These are phyloP conservation scores for Debaryomyces hansenii DNA, from an alignment of 805 yeast genomes.

Conservation along the genomic window DNA sequence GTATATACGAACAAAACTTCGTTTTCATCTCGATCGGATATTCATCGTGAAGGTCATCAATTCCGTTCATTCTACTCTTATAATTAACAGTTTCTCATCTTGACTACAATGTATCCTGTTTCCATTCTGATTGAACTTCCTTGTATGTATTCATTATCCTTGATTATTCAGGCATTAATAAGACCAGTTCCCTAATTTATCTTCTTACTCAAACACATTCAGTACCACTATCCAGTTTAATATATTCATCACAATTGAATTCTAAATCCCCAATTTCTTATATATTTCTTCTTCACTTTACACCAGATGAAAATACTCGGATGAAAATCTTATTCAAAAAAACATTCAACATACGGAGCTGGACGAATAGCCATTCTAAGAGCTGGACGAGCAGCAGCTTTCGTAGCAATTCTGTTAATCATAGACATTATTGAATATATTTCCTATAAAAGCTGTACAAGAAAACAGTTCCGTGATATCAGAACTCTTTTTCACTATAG, in stretches of 20 bases:
- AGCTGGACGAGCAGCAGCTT: conserved; percentile 44
- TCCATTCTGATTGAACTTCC: not conserved
- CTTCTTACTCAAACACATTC: no score
- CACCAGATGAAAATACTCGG: no score
- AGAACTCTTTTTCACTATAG: not conserved
- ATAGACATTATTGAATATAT: conserved; percentile 31
- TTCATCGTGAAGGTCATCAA: not conserved
- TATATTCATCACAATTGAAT: no score
- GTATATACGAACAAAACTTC: conserved; percentile 16
- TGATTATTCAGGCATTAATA: no score
- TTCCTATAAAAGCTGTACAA: conserved; percentile 9
- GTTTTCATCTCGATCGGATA: not conserved
- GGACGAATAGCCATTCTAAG: conserved; percentile 40
- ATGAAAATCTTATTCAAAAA: no score
- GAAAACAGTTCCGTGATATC: conserved; percentile 7
- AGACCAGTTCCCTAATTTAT: no score
- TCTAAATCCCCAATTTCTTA: no score
- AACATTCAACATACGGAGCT: conserved; percentile 37
- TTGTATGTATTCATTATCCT: not conserved
- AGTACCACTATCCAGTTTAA: no score
- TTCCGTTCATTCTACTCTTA: not conserved
- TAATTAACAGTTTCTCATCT: not conserved
- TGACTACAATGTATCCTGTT: not conserved
- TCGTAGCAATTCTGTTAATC: conserved; percentile 45
- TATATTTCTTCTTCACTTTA: no score